A percentile compares a stretch with the other conserved stretches of the same genome.
Conservation (phyloP, 1,284 basidiomycete species). For the Vanrija sp. region DNA sequence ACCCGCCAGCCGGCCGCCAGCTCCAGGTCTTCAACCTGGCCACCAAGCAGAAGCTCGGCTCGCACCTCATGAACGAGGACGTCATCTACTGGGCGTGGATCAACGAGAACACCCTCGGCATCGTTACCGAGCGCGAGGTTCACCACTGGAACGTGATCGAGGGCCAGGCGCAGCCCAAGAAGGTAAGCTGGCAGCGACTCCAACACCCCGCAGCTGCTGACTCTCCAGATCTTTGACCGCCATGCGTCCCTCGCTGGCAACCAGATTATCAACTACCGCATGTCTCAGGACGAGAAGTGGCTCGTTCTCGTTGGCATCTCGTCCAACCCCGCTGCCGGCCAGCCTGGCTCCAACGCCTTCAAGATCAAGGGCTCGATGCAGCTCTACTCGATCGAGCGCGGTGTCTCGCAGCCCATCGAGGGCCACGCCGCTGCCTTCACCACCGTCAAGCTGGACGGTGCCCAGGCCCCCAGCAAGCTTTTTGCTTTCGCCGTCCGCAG, state of each 20-base stretch:
- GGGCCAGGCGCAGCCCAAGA: conserved; percentile 41
- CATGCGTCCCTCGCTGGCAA: conserved; percentile 89
- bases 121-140: conserved; percentile 92
- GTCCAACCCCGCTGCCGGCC: conserved; percentile 70
- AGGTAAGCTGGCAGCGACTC: conserved; percentile 35
- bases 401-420: conserved; percentile 98
- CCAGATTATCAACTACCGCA: conserved; percentile 98
- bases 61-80: conserved; percentile 90
- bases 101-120: conserved; percentile 80
- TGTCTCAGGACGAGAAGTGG: conserved; percentile 93
- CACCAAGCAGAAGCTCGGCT: conserved; percentile 95
- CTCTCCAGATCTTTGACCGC: conserved; percentile 74
- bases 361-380: conserved; percentile 98
- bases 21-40: conserved; percentile 99
- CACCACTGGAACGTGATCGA: conserved; percentile 79
- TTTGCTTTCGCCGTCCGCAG: conserved; percentile 96
- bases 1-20: conserved; percentile 72
- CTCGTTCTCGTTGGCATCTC: conserved; percentile 94
- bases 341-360: conserved; percentile 79
- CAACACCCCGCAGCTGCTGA: too few species aligned
- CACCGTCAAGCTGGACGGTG: conserved; percentile 82
- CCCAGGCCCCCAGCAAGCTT: conserved; percentile 77
- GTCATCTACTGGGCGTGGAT: conserved; percentile 99
- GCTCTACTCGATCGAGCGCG: conserved; percentile 70
- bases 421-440: conserved; percentile 98